phyloP scores from a whole-genome alignment of 805 yeast genomes.

The Saturnispora zaruensis region DNA sequence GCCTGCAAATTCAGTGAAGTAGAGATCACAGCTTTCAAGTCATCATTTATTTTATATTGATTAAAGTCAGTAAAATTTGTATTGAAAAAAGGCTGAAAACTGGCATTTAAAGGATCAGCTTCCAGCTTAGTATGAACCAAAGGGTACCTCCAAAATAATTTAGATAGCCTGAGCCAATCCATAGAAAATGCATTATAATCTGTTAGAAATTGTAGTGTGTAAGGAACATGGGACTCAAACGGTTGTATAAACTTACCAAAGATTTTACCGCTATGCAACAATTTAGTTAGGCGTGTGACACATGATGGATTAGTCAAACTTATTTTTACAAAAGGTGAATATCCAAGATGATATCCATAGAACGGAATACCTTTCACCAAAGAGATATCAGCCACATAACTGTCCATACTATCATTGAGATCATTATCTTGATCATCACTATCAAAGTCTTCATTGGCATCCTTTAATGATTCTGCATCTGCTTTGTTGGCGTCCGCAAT shows the following conservation, averaged over 20 bases:
- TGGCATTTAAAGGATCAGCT: neutral
- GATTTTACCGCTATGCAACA: constrained; percentile 36
- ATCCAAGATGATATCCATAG: constrained; percentile 73
- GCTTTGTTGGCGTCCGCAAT: neutral
- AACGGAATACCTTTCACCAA: constrained; percentile 71
- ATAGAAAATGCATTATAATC: constrained; percentile 85
- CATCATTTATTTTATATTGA: constrained; percentile 23
- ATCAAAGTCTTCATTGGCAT: constrained; percentile 14
- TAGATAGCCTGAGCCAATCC: constrained; percentile 52
- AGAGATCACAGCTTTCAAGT: constrained; percentile 28
- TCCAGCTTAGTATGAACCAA: constrained; percentile 18
- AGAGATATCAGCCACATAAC: constrained; percentile 49
- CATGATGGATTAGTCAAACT: constrained; percentile 56
- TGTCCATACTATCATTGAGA: neutral
- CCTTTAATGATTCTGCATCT: neutral
- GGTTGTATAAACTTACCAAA: constrained; percentile 36
- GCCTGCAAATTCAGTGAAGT: constrained; percentile 13
- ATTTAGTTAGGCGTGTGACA: constrained; percentile 43
- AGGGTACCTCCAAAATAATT: constrained; percentile 51
- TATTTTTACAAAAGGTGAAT: constrained; percentile 59
- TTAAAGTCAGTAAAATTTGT: constrained; percentile 21
- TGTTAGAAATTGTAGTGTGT: constrained; percentile 61
- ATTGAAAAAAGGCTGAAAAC: constrained; percentile 18
- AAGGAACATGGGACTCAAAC: constrained; percentile 78
- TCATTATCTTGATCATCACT: constrained; percentile 9